Percentiles rank a stretch among this genome's conserved stretches.
Evolutionary conservation across 306 rosid species (phyloP).

Genomic region (Fragaria iinumae): DNA sequence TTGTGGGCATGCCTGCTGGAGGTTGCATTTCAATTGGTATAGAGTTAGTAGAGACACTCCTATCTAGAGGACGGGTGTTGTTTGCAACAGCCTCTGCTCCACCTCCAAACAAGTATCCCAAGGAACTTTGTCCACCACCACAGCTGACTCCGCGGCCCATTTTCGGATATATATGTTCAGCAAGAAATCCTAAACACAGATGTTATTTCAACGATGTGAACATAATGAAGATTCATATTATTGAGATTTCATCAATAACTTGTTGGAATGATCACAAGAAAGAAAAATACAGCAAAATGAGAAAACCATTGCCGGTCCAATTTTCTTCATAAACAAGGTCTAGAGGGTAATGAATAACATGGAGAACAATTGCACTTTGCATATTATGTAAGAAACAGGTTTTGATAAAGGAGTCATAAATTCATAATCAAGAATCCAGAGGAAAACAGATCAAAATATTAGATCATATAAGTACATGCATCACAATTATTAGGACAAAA

Average conservation of each 20-base stretch:
- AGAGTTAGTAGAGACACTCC: not conserved
- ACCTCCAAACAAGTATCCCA: slow-evolving; percentile 78
- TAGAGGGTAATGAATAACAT: not conserved
- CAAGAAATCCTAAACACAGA: not conserved
- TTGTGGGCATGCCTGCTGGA: not conserved
- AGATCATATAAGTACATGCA: not conserved
- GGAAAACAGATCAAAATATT: not conserved
- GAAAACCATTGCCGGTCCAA: not conserved
- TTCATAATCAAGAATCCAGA: not conserved
- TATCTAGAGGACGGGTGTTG: slow-evolving; percentile 27
- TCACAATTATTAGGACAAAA: not conserved
- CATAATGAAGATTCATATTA: not conserved
- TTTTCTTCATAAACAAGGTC: not conserved
- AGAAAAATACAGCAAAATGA: too few relatives aligned
- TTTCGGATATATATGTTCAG: slow-evolving; percentile 4
- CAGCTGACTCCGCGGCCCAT: slow-evolving; percentile 86
- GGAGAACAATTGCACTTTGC: not conserved
- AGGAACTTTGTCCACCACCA: slow-evolving; percentile 85
- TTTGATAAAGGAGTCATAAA: too few relatives aligned
- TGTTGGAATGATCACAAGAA: not conserved
- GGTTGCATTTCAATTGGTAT: not conserved
- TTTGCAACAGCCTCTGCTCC: slow-evolving; percentile 41
- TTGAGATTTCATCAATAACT: not conserved
- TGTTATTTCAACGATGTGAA: slow-evolving; percentile 2
- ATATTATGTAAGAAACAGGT: too few relatives aligned